Percentiles rank a stretch among this genome's conserved stretches.
Evolutionary conservation across 345 rosid species (phyloP).

Genomic region (Salix udensis): DNA sequence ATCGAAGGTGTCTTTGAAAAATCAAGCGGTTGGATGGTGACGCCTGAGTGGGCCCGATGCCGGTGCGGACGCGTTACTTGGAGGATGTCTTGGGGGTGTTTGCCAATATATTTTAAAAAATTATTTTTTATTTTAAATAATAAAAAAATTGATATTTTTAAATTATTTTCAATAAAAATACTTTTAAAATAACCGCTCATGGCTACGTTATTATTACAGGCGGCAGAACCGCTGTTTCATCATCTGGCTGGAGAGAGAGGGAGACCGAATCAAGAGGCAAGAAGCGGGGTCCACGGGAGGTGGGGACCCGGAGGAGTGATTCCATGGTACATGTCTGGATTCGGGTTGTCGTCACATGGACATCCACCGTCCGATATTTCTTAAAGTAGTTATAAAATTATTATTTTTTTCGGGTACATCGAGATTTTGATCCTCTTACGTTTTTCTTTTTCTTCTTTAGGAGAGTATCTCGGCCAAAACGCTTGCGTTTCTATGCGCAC

Average conservation of each 20-base stretch:
- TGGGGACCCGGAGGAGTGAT: slow-evolving; percentile 12
- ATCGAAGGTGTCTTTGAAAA: background rate
- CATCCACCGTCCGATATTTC: slow-evolving; percentile 38
- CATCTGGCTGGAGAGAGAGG: background rate
- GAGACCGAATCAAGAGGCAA: slow-evolving; percentile 29
- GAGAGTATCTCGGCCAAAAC: too few species aligned
- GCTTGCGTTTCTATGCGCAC: too few species aligned
- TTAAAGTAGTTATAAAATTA: background rate
- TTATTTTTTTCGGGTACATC: too few species aligned
- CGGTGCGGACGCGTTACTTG: slow-evolving; percentile 2
- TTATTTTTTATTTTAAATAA: too few species aligned
- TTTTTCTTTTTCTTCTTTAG: too few species aligned
- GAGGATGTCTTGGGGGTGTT: background rate
- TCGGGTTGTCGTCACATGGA: slow-evolving; percentile 53
- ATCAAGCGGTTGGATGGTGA: slow-evolving; percentile 22
- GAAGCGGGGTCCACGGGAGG: slow-evolving; percentile 16
- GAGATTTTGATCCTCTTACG: too few species aligned
- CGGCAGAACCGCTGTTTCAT: slow-evolving; percentile 20
- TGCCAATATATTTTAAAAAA: too few species aligned
- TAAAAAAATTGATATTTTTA: too few species aligned
- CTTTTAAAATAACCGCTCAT: too few species aligned
- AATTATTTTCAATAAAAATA: too few species aligned
- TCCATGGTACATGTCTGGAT: slow-evolving; percentile 32
- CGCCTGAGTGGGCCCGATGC: slow-evolving; percentile 6
- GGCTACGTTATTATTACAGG: background rate